Percentiles rank a stretch among this genome's conserved stretches.
phyloP scores from a whole-genome alignment of 805 yeast species.

The Suhomyces prunicola region DNA sequence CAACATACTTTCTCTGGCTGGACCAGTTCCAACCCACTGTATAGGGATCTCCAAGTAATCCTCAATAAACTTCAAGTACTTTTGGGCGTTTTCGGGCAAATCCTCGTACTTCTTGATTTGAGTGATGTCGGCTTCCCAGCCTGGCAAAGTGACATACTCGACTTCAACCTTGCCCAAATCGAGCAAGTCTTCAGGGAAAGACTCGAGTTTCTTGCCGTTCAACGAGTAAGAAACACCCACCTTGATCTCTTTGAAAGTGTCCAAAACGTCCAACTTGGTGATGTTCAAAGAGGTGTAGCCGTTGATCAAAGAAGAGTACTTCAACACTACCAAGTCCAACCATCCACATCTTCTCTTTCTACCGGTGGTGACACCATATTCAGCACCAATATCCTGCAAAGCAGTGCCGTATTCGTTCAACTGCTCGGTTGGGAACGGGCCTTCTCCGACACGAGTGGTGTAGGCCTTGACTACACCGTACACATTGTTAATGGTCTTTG shows the following conservation, averaged over 20 bases:
- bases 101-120: slow-evolving; percentile 64
- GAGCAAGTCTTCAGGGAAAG: slow-evolving; percentile 91
- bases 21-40: slow-evolving; percentile 98
- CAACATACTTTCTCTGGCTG: slow-evolving; percentile 92
- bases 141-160: slow-evolving; percentile 86
- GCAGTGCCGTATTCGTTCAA: slow-evolving; percentile 82
- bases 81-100: slow-evolving; percentile 83
- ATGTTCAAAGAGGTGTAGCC: slow-evolving; percentile 94
- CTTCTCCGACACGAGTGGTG: slow-evolving; percentile 98
- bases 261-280: slow-evolving; percentile 94
- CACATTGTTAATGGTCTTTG: slow-evolving; percentile 70
- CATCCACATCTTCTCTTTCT: slow-evolving; percentile 99
- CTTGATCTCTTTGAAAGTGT: slow-evolving; percentile 81
- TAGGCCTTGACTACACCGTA: slow-evolving; percentile 98
- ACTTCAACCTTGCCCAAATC: slow-evolving; percentile 87
- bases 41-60: slow-evolving; percentile 79
- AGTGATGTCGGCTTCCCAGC: slow-evolving; percentile 89
- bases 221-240: slow-evolving; percentile 81
- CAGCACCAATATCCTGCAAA: slow-evolving; percentile 90
- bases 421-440: slow-evolving; percentile 99
- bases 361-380: slow-evolving; percentile 97
- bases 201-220: slow-evolving; percentile 68
- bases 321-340: slow-evolving; percentile 93
- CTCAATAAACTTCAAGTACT: slow-evolving; percentile 82
- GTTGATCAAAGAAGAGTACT: slow-evolving; percentile 85